Conservation (phyloP, 2,329 filamentous ascomycete species). For the Clarireedia hainanense region DNA sequence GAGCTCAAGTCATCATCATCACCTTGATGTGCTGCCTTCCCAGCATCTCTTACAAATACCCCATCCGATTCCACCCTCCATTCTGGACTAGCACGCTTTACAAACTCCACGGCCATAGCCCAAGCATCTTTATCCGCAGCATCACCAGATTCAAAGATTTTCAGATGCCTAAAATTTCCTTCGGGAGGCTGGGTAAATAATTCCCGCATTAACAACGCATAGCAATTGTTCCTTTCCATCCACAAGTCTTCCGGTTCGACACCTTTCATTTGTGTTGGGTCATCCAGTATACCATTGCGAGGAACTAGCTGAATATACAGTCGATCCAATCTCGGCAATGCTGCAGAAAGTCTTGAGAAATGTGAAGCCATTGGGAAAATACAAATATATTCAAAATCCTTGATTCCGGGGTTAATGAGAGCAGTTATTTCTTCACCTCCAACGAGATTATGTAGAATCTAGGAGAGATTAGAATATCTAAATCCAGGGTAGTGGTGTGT, state of each 20-base stretch:
- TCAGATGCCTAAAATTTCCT: conserved; percentile 37
- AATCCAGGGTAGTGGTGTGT: neutral
- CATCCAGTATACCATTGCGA: conserved; percentile 25
- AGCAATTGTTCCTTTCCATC: conserved; percentile 27
- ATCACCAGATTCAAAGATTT: conserved; percentile 44
- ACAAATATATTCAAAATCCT: conserved; percentile 50
- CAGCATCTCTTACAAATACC: conserved; percentile 34
- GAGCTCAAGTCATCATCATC: neutral
- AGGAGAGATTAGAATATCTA: conserved; percentile 22
- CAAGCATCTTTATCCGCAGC: conserved; percentile 38
- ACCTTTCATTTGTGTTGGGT: neutral
- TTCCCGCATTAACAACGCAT: conserved; percentile 24
- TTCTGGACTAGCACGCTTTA: conserved; percentile 31
- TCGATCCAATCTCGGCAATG: conserved; percentile 42
- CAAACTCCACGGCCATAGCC: conserved; percentile 37
- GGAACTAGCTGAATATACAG: conserved; percentile 48
- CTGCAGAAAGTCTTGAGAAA: conserved; percentile 40
- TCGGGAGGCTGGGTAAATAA: conserved; percentile 23
- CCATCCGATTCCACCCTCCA: conserved; percentile 41
- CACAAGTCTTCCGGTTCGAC: conserved; percentile 25
- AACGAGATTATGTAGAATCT: conserved; percentile 47
- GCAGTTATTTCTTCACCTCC: conserved; percentile 29
- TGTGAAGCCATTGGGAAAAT: conserved; percentile 61
- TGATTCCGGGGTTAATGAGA: conserved; percentile 36
- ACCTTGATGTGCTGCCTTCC: neutral